Evolutionary conservation across 306 rosid genomes (phyloP).

Genomic region (Trifolium pratense): DNA sequence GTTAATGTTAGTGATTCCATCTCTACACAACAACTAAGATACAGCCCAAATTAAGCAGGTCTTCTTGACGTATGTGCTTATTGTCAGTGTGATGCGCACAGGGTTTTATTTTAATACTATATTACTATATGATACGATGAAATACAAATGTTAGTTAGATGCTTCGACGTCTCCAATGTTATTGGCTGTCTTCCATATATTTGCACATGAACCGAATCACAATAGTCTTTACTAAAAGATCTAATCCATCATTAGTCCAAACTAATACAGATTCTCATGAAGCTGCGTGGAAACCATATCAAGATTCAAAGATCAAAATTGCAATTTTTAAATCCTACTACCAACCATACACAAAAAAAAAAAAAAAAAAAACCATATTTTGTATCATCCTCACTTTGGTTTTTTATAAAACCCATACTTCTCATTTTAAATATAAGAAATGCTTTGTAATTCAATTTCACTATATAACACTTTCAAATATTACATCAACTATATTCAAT

Average conservation of each 20-base stretch:
- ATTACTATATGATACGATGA: too few species aligned
- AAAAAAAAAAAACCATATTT: too few species aligned
- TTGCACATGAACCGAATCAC: not conserved
- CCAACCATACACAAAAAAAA: conserved; percentile 2
- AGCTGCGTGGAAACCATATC: not conserved
- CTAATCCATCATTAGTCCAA: conserved; percentile 6
- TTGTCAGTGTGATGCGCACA: not conserved
- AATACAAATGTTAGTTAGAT: not conserved
- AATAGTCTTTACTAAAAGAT: not conserved
- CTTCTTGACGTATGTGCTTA: not conserved
- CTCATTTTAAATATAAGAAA: not conserved
- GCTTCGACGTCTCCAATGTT: not conserved
- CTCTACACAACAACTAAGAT: too few species aligned
- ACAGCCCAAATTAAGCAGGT: too few species aligned
- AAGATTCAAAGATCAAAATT: not conserved
- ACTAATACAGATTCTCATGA: conserved; percentile 1
- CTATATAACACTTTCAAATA: not conserved
- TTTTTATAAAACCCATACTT: too few species aligned
- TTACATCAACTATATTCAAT: not conserved
- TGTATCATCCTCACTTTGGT: too few species aligned
- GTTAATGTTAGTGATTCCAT: too few species aligned
- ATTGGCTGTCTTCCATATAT: not conserved
- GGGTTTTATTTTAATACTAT: not conserved
- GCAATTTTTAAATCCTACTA: not conserved
- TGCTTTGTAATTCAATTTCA: conserved; percentile 9